A percentile compares a stretch with the other conserved stretches of the same genome.
Conservation (phyloP, 148 eudicot species). For the Limonium bicolor region DNA sequence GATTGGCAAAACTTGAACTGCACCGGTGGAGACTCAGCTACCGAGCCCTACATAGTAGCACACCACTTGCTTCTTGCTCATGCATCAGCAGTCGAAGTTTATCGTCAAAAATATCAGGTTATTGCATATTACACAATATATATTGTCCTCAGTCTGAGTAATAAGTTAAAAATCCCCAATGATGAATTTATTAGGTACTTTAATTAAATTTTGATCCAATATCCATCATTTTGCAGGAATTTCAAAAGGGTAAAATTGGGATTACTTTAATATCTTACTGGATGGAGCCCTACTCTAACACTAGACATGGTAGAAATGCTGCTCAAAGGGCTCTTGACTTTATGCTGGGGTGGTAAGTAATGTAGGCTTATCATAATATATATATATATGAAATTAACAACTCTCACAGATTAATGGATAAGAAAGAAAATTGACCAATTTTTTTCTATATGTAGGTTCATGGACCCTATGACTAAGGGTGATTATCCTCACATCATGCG, state of each 20-base stretch:
- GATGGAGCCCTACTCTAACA: not conserved
- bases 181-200: not conserved
- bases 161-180: not conserved
- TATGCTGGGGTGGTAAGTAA: conserved; percentile 2
- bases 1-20: not conserved
- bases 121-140: conserved; percentile 1
- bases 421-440: no score
- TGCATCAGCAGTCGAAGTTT: conserved; percentile 4
- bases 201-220: not conserved
- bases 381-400: not conserved
- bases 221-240: not conserved
- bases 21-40: conserved; percentile 5
- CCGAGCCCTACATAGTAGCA: conserved; percentile 4
- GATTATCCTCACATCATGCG: conserved; percentile 21
- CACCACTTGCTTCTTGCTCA: conserved; percentile 8
- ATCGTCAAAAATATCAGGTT: not conserved
- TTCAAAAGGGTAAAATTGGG: conserved; percentile 5
- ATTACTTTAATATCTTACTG: not conserved
- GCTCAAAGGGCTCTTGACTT: not conserved
- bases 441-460: conserved; percentile 18
- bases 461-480: conserved; percentile 30
- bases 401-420: no score
- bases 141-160: no score
- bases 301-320: not conserved
- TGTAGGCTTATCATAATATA: not conserved